Percentiles rank a stretch among this genome's conserved stretches.
Conservation (phyloP, 176 grass and related monocot genomes). For the Eleusine coracana region DNA sequence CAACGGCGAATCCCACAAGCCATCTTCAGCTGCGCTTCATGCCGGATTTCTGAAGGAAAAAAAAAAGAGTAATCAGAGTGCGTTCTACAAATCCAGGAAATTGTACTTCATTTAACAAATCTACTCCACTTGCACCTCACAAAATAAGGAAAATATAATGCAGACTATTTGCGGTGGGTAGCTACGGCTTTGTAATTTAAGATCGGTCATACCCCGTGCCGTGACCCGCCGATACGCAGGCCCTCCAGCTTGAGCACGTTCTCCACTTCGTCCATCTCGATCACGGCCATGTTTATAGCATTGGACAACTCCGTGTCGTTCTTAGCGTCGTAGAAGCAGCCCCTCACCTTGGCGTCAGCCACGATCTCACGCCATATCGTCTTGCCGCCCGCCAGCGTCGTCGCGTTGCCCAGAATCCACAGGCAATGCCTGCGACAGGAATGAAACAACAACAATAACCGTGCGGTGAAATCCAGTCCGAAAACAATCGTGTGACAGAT, state of each 20-base stretch:
- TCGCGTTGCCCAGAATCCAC: constrained; percentile 59
- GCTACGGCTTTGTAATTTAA: background rate
- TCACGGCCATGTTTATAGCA: constrained; percentile 30
- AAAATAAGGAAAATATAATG: no score
- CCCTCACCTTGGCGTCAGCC: constrained; percentile 47
- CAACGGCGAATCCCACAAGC: background rate
- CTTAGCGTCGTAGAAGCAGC: constrained; percentile 40
- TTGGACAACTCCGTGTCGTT: constrained; percentile 46
- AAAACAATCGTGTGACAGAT: background rate
- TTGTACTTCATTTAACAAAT: background rate
- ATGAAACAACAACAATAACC: background rate
- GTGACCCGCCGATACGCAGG: constrained; percentile 23
- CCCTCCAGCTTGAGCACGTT: constrained; percentile 4
- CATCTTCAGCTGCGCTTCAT: background rate
- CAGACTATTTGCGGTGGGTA: no score
- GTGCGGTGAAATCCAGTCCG: background rate
- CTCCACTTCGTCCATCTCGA: constrained; percentile 45
- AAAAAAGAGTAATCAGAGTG: background rate
- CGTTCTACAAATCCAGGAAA: background rate
- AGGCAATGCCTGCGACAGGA: constrained; percentile 60
- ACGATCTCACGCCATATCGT: constrained; percentile 60
- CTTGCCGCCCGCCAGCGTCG: constrained; percentile 46
- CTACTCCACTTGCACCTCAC: no score
- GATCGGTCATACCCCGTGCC: background rate
- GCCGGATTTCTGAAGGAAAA: constrained; percentile 7